Percentiles rank a stretch among this genome's conserved stretches.
phyloP scores from a whole-genome alignment of 108 stramenopile species.

The Discostella pseudostelligera region DNA sequence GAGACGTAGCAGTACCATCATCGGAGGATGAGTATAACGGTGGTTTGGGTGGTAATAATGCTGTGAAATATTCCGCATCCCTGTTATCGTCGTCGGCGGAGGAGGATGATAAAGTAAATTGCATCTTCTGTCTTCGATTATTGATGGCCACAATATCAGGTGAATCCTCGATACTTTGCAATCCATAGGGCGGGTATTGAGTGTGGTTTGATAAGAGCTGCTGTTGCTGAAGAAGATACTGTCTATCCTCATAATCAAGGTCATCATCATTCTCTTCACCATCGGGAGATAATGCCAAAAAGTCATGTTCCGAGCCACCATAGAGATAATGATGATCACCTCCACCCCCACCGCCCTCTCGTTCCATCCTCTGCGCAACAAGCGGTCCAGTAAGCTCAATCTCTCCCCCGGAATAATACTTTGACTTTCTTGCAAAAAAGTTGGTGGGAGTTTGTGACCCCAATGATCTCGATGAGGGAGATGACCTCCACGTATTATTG shows the following conservation, averaged over 20 bases:
- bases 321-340: not conserved
- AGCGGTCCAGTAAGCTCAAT: not conserved
- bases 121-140: not conserved
- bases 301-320: conserved; percentile 17
- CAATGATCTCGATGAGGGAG: not conserved
- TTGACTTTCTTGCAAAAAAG: not conserved
- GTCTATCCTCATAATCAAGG: not conserved
- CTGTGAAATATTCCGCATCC: not conserved
- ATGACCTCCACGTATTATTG: not conserved
- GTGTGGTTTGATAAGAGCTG: no score
- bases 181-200: conserved; percentile 12
- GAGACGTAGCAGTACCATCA: not conserved
- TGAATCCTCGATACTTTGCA: conserved; percentile 16
- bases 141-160: not conserved
- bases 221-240: not conserved
- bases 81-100: not conserved
- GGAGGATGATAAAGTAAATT: not conserved
- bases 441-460: not conserved
- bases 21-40: not conserved
- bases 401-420: no score
- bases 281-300: not conserved
- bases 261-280: not conserved
- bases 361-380: conserved; percentile 24
- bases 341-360: not conserved
- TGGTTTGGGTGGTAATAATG: not conserved